A percentile compares a stretch with the other conserved stretches of the same genome.
Conservation (phyloP, 345 rosid species). For the Viola odorata region DNA sequence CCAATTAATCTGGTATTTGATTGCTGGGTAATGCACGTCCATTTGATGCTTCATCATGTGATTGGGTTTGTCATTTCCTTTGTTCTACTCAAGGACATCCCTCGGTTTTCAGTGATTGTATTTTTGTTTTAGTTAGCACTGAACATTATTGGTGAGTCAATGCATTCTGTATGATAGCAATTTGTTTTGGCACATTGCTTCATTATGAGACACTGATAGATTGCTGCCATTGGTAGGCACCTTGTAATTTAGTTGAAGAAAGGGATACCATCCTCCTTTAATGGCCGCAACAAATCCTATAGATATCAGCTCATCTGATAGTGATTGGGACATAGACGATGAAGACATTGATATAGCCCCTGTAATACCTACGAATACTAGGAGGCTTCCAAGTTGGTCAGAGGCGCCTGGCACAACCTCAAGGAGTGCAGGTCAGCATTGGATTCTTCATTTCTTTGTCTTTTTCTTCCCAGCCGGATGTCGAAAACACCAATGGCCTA, state of each 20-base stretch:
- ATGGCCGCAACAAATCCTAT: slow-evolving; percentile 43
- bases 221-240: slow-evolving; percentile 25
- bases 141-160: too few species aligned
- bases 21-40: too few species aligned
- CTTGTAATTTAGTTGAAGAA: slow-evolving; percentile 6
- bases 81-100: too few species aligned
- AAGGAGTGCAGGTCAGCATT: slow-evolving; percentile 28
- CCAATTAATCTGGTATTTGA: too few species aligned
- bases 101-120: too few species aligned
- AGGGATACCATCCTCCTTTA: slow-evolving; percentile 11
- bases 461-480: neutral
- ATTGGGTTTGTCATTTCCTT: too few species aligned
- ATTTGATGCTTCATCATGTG: too few species aligned
- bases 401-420: slow-evolving; percentile 15
- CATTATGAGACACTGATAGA: slow-evolving; percentile 6
- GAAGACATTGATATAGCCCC: slow-evolving; percentile 18
- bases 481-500: neutral
- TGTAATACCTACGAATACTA: slow-evolving; percentile 21
- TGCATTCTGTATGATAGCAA: neutral
- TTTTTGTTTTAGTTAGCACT: too few species aligned
- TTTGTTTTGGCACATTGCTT: neutral
- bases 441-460: slow-evolving; percentile 1
- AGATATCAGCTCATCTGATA: slow-evolving; percentile 83
- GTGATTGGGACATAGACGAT: slow-evolving; percentile 51
- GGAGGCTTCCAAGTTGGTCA: slow-evolving; percentile 46